Evolutionary conservation across 2,329 filamentous ascomycete species (phyloP), one percentile per base, ranked within the genome.

Genomic region (Kalmusia sp.): DNA sequence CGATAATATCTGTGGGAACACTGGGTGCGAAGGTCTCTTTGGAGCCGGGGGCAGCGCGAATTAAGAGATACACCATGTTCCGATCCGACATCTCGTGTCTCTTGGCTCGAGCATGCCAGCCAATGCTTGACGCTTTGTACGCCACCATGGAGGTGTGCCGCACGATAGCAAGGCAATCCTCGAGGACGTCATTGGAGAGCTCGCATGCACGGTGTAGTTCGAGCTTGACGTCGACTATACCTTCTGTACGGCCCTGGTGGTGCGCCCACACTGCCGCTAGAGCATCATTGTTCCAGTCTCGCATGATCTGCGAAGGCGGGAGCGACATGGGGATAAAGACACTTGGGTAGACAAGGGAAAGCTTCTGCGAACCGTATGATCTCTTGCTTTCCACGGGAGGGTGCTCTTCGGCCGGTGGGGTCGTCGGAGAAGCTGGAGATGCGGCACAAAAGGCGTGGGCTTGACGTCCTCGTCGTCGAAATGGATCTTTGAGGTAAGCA

Each of bases 61-160:
- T 81, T 3, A 92, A 73, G 6, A 92, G 76, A 69, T 91, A 93
- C 37, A 87, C 82, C 70, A 93, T 82, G 52, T 87, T 86, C 0
- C 78, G 71, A 4, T 88, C 84, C 54, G 76, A 76, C 89, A 93
- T 92, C 77, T 93, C 90, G 11, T 74, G 74, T 46, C 77, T 76
- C 76, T 92, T 93, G 37, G 77, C 76, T 2, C 61, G 69, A 0
- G 82, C 80, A 40, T 86, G 81, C 90, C 90, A 93, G 40, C 87
- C 87, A 0, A 74, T 67, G 6, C 78, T 79, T 2, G 88, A 90
- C 14, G 73, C 70, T 49, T 84, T 82, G 70, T 93, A 93, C 70
- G 88, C 85, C 5, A 75, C 65, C 12, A 79, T 77, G 62, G 87
- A 91, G 0, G 89, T 92, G 43, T 78, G 72, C 55, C 87, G 80